These are phyloP conservation scores for Chaetomium strumarium DNA, from an alignment of 2,329 filamentous ascomycete genomes.

Conservation along the genomic window DNA sequence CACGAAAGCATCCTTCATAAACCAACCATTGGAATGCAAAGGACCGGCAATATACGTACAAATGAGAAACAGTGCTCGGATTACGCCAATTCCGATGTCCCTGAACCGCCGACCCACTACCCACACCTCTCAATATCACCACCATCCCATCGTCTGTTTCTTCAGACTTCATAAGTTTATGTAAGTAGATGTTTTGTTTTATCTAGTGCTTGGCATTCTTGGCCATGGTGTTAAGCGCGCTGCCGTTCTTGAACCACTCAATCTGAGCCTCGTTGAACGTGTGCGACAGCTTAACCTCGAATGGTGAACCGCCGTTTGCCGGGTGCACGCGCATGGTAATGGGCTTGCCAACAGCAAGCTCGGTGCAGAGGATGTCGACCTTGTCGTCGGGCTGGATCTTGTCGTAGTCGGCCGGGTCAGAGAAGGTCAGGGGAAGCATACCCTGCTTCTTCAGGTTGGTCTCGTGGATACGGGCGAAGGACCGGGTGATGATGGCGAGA, in stretches of 20 bases:
- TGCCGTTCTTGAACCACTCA: conserved; percentile 98
- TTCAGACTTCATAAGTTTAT: conserved; percentile 19
- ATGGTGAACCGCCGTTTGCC: conserved; percentile 66
- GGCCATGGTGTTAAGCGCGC: conserved; percentile 97
- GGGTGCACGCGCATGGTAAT: conserved; percentile 89
- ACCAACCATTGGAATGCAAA: conserved; percentile 25
- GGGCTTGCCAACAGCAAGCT: conserved; percentile 88
- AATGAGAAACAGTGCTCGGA: conserved; percentile 22
- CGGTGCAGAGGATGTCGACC: conserved; percentile 80
- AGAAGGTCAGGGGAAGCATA: conserved; percentile 97
- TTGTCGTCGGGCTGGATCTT: conserved; percentile 91
- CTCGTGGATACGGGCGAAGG: conserved; percentile 99
- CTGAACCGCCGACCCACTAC: conserved; percentile 19
- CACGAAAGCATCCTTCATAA: conserved; percentile 4
- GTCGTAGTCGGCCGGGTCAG: conserved; percentile 93
- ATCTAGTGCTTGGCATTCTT: conserved; percentile 45
- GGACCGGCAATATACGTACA: conserved; percentile 27
- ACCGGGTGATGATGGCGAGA: conserved; percentile 91
- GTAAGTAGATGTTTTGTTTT: no score
- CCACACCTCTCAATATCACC: conserved; percentile 9
- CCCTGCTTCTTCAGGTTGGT: conserved; percentile 99
- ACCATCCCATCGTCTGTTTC: conserved; percentile 3
- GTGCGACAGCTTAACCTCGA: conserved; percentile 80
- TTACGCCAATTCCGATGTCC: conserved; percentile 25
- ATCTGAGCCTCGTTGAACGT: conserved; percentile 98